Base-by-base conservation (phyloP, 164 flowering plant genomes). In the Magnolia sinica region DNA sequence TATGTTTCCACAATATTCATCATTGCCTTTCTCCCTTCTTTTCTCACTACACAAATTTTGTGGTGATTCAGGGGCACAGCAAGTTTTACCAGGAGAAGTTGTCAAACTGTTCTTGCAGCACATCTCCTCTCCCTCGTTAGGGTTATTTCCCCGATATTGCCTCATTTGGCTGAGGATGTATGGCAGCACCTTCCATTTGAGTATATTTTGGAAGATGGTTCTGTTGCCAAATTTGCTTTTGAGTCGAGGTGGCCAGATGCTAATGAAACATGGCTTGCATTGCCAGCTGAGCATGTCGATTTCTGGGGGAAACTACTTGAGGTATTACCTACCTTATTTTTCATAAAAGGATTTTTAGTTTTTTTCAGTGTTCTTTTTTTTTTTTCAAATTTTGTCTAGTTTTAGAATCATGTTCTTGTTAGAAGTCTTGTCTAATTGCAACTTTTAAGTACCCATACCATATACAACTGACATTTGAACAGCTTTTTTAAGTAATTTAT, bases 141-240 rank as follows among this genome's bases (percentile, higher is more conserved):
- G 79, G 84, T 90, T 50, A 87, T 96, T 79, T 91, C 98, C 82
- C 99, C 99, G 50, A 89, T 96, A 73, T 79, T 93, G 82, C 99
- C 98, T 70, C 99, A 96, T 87, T 86, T 96, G 80, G 96, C 97
- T 11, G 98, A 96, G 84, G 99, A 96, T 85, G 96, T 85, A 19
- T 96, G 98, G 98, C 99, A 92, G 79, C 83, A 90, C 75, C 97
- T 93, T 78, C 97, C 99, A 18, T 96, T 96, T 81, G 86, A 85
- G 72, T 86, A 86, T 79, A 75, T 84, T 3, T 51, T 50, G 7
- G 85, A 86, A 72, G 91, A 91, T 80, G 94, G 95, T 59, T 85
- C 89, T 50, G 63, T 80, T n/a, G 93, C 95, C 31, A 85, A 88
- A 77, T 96, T 83, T 82, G 90, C 94, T 74, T 94, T 94, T 67